A percentile compares a stretch with the other conserved stretches of the same genome.
Conservation (phyloP, 805 yeast species). For the Ogataea pilisensis region DNA sequence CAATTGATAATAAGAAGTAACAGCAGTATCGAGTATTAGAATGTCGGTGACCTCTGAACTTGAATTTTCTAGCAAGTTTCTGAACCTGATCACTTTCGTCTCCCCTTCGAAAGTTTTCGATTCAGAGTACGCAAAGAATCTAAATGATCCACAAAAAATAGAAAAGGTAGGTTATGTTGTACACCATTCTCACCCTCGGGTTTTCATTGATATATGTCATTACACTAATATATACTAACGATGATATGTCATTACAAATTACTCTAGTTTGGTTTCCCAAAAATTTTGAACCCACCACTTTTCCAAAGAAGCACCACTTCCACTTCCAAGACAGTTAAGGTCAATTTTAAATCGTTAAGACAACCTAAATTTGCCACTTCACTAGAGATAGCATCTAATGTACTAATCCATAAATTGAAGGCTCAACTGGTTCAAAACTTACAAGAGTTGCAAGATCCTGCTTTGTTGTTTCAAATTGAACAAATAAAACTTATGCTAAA, state of each 20-base stretch:
- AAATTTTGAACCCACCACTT: slow-evolving; percentile 23
- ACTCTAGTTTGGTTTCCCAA: slow-evolving; percentile 12
- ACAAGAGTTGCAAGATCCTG: slow-evolving; percentile 24
- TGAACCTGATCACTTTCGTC: slow-evolving; percentile 44
- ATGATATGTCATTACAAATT: not conserved
- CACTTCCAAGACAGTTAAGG: slow-evolving; percentile 13
- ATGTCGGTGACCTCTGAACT: slow-evolving; percentile 30
- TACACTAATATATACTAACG: slow-evolving; percentile 6
- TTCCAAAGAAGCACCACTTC: slow-evolving; percentile 30
- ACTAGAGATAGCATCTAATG: slow-evolving; percentile 18
- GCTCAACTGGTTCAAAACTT: slow-evolving; percentile 29
- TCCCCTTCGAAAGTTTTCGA: slow-evolving; percentile 26
- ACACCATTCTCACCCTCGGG: too few relatives aligned
- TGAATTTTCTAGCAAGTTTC: slow-evolving; percentile 46
- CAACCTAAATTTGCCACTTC: slow-evolving; percentile 58
- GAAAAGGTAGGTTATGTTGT: slow-evolving; percentile 9
- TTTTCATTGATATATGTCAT: too few relatives aligned
- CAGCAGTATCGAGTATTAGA: too few relatives aligned
- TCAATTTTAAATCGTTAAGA: slow-evolving; percentile 60
- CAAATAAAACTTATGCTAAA: slow-evolving; percentile 46
- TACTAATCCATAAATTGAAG: slow-evolving; percentile 36
- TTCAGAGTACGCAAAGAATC: slow-evolving; percentile 7
- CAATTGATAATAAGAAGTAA: too few relatives aligned
- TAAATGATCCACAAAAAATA: slow-evolving; percentile 5
- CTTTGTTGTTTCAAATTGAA: slow-evolving; percentile 24